Evolutionary conservation across 805 yeast species (phyloP).

Genomic region (Hanseniaspora pseudoguilliermondii): DNA sequence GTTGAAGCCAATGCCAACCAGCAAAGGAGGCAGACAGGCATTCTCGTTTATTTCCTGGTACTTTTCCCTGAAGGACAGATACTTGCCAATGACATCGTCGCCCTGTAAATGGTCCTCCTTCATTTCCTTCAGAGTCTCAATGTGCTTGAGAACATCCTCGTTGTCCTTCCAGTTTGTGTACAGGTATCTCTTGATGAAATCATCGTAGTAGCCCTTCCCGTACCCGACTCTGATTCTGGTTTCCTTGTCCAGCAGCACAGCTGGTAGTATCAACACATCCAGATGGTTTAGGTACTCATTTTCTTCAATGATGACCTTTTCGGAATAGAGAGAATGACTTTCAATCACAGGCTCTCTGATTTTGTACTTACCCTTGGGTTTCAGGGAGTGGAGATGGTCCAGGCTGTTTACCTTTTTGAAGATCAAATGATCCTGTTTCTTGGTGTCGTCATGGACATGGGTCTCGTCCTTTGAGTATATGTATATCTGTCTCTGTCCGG

Average conservation of each 20-base stretch:
- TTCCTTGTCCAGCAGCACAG: slow-evolving; percentile 50
- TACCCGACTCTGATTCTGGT: slow-evolving; percentile 60
- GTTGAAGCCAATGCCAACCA: slow-evolving; percentile 23
- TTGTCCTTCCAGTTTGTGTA: slow-evolving; percentile 16
- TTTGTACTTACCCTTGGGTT: slow-evolving; percentile 56
- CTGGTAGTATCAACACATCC: slow-evolving; percentile 73
- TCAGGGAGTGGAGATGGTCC: slow-evolving; percentile 34
- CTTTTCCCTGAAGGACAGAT: neutral
- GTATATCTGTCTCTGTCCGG: slow-evolving; percentile 22
- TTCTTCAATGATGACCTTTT: slow-evolving; percentile 21
- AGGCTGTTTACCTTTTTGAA: slow-evolving; percentile 40
- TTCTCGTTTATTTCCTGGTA: neutral
- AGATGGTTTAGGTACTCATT: slow-evolving; percentile 24
- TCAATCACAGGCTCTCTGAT: slow-evolving; percentile 50
- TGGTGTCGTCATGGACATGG: neutral
- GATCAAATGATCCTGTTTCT: slow-evolving; percentile 34
- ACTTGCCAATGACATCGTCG: slow-evolving; percentile 15
- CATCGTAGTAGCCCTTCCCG: slow-evolving; percentile 90
- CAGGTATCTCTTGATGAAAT: slow-evolving; percentile 42
- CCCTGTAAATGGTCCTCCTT: slow-evolving; percentile 14
- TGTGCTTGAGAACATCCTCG: neutral
- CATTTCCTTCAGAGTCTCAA: neutral
- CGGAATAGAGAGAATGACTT: slow-evolving; percentile 20
- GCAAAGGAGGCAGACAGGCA: slow-evolving; percentile 17
- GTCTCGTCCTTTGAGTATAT: slow-evolving; percentile 4